Base-by-base conservation (phyloP, 768 basidiomycete species). In the Mycena rebaudengoi region DNA sequence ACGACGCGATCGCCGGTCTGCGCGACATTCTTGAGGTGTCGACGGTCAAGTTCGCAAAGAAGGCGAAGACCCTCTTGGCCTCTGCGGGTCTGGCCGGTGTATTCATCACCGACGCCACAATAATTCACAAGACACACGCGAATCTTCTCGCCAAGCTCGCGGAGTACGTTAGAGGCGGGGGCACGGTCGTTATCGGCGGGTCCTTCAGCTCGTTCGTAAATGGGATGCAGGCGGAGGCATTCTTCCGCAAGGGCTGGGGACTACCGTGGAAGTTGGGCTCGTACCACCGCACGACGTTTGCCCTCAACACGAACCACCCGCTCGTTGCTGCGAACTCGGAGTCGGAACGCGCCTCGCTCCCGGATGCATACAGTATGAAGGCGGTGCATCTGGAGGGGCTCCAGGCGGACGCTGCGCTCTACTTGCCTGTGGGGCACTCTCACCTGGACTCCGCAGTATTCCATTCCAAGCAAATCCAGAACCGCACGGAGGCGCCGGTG, bases 141-240 rank as follows among this genome's bases (percentile, higher is more conserved):
- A 68, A 71, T 16, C 64, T 81, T 1, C 67, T 77, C 29, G 59
- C 71, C 11, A 68, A 69, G 33, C 62, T 82, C 37, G 75, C 78
- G 25, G 69, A 71, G 44, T 82, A 77, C 56, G 75, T 72, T 2
- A 71, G 75, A 32, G 61, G 61, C 6, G 80, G 83, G 6, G 83
- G 83, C 0, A 76, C 70, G 7, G 70, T 80, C 40, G 72, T 82
- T 39, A 70, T 80, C 49, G 74, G 70, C 7, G 73, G 71, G 37
- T 52, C 66, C 11, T 77, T 80, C 67, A 53, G 44, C 50, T 5
- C 32, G 30, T 18, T 60, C 32, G 45, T 30, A 25, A 20, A 30
- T 2, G 54, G 32, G 20, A 33, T 8, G 46, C 57, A 70, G 58
- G 41, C 32, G 13, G 63, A 62, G 14, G 48, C 59, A 1, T 70